Percentiles rank a stretch among this genome's conserved stretches.
phyloP scores from a whole-genome alignment of 495 filamentous ascomycete genomes.

The Elasticomyces elasticus region DNA sequence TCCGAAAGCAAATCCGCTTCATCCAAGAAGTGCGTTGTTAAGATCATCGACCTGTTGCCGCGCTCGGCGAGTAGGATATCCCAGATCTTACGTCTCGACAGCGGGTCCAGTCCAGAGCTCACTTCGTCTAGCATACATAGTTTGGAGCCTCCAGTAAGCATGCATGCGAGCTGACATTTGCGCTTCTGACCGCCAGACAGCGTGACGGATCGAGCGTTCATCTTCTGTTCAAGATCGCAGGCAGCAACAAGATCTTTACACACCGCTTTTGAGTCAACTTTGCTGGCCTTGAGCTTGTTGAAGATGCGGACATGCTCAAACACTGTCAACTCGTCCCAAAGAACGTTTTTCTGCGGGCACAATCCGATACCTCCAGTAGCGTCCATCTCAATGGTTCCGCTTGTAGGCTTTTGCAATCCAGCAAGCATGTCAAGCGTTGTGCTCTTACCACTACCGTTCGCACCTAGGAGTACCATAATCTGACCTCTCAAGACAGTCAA shows the following conservation, averaged over 20 bases:
- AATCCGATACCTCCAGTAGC: slow-evolving; percentile 70
- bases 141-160: slow-evolving; percentile 75
- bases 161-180: slow-evolving; percentile 86
- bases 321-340: slow-evolving; percentile 77
- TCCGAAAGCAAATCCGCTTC: slow-evolving; percentile 35
- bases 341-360: slow-evolving; percentile 68
- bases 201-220: slow-evolving; percentile 52
- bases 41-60: slow-evolving; percentile 63
- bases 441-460: slow-evolving; percentile 78
- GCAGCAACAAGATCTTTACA: slow-evolving; percentile 49
- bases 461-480: slow-evolving; percentile 71
- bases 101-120: slow-evolving; percentile 69
- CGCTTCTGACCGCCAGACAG: slow-evolving; percentile 82
- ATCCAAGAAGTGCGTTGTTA: slow-evolving; percentile 58
- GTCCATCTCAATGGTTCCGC: slow-evolving; percentile 60
- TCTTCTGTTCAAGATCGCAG: slow-evolving; percentile 63
- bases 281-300: slow-evolving; percentile 57
- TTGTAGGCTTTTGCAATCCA: slow-evolving; percentile 60
- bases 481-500: slow-evolving; percentile 60
- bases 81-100: slow-evolving; percentile 77
- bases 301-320: slow-evolving; percentile 72
- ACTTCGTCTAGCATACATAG: slow-evolving; percentile 88
- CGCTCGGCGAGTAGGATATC: slow-evolving; percentile 75
- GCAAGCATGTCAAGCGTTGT: slow-evolving; percentile 82
- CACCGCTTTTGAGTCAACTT: slow-evolving; percentile 42